Evolutionary conservation across 2,329 filamentous ascomycete species (phyloP).

Genomic region (Apiospora marii): DNA sequence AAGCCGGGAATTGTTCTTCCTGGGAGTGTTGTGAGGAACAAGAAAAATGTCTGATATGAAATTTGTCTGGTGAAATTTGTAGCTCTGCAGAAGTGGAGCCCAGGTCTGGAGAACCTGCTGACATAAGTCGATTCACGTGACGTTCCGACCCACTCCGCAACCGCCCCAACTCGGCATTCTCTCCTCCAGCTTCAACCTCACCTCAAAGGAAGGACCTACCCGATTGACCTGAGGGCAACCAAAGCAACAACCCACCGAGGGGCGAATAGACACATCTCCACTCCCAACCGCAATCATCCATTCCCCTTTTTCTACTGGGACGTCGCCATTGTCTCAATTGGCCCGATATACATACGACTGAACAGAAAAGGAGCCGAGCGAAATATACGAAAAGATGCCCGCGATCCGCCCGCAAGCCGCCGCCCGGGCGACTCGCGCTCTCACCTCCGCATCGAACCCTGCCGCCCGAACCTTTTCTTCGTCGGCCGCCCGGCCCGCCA

Average conservation of each 20-base stretch:
- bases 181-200: slow-evolving; percentile 23
- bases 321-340: slow-evolving; percentile 3
- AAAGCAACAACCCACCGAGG: slow-evolving; percentile 8
- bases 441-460: slow-evolving; percentile 26
- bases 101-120: slow-evolving; percentile 5
- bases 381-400: slow-evolving; percentile 35
- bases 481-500: slow-evolving; percentile 53
- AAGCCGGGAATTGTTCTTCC: not conserved
- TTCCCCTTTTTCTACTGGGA: not conserved
- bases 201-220: slow-evolving; percentile 13
- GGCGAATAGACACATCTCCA: slow-evolving; percentile 23
- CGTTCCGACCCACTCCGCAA: slow-evolving; percentile 24
- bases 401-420: slow-evolving; percentile 39
- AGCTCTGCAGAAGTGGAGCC: slow-evolving; percentile 3
- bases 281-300: slow-evolving; percentile 9
- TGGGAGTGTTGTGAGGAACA: slow-evolving; percentile 2
- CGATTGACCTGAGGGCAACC: slow-evolving; percentile 17
- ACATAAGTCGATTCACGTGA: slow-evolving; percentile 15
- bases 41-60: slow-evolving; percentile 6
- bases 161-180: slow-evolving; percentile 21
- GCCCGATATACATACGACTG: not conserved
- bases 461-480: slow-evolving; percentile 51
- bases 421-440: slow-evolving; percentile 40
- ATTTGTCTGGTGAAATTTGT: slow-evolving; percentile 17
- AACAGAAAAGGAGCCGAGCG: slow-evolving; percentile 1